These are phyloP conservation scores for Nyctanthes arbortristis DNA, from an alignment of 257 asterid species.

Conservation along the genomic window DNA sequence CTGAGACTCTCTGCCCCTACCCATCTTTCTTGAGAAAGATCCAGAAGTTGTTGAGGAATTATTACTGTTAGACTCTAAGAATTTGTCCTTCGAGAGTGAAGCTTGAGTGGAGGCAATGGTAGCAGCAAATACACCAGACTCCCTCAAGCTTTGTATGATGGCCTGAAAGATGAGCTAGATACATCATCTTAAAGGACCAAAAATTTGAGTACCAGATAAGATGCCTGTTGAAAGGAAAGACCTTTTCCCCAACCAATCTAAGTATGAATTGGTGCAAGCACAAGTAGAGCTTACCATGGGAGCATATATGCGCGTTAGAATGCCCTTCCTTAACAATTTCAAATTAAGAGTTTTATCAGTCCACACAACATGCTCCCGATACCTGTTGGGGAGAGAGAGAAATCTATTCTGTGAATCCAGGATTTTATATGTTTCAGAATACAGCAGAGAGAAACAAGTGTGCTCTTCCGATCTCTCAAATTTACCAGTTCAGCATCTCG, in stretches of 20 bases:
- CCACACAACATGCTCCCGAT: constrained; percentile 95
- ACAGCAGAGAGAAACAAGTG: not conserved
- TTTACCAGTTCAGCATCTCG: constrained; percentile 93
- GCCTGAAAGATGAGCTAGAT: constrained; percentile 45
- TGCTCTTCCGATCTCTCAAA: not conserved
- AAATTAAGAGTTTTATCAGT: constrained; percentile 66
- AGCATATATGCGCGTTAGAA: constrained; percentile 84
- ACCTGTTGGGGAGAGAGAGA: constrained; percentile 57
- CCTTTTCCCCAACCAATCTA: not conserved
- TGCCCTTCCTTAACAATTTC: constrained; percentile 92
- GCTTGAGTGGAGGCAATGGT: constrained; percentile 61
- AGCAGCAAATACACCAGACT: constrained; percentile 71
- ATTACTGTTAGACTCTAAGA: constrained; percentile 62
- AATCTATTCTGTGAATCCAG: not conserved
- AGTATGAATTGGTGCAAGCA: not conserved
- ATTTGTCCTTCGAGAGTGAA: constrained; percentile 57
- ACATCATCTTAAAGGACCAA: not conserved
- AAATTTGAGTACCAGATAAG: constrained; percentile 3
- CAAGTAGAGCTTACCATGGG: constrained; percentile 74
- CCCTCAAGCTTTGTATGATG: constrained; percentile 87
- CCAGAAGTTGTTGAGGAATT: constrained; percentile 54
- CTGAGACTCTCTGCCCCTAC: constrained; percentile 42
- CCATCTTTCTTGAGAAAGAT: constrained; percentile 68
- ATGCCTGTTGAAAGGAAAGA: constrained; percentile 4
- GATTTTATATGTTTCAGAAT: not conserved